Evolutionary conservation across 2,329 filamentous ascomycete genomes (phyloP).

Genomic region (Madurella mycetomatis): DNA sequence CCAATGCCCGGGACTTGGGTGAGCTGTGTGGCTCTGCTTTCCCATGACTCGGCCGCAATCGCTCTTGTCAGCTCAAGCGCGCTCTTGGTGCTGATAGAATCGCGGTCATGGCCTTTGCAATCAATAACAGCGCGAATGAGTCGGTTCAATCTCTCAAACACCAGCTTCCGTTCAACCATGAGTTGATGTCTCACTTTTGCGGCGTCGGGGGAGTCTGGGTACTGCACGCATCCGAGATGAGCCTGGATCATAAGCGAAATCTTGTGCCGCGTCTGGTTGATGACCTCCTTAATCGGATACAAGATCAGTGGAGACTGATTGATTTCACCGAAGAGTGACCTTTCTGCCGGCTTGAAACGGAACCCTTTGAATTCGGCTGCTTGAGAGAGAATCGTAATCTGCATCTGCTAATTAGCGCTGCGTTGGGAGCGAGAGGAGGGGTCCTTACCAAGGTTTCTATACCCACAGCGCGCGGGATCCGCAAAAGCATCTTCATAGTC

Average conservation of each 20-base stretch:
- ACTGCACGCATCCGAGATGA: constrained; percentile 63
- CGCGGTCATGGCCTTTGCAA: constrained; percentile 55
- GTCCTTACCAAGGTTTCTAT: constrained; percentile 63
- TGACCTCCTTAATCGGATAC: constrained; percentile 64
- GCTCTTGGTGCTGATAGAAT: constrained; percentile 63
- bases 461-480: constrained; percentile 55
- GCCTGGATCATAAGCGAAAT: constrained; percentile 73
- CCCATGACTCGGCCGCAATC: constrained; percentile 72
- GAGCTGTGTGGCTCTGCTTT: constrained; percentile 74
- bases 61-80: constrained; percentile 76
- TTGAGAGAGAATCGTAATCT: constrained; percentile 64
- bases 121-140: constrained; percentile 73
- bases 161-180: constrained; percentile 53
- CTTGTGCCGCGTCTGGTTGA: constrained; percentile 67
- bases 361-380: constrained; percentile 70
- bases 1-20: constrained; percentile 80
- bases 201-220: constrained; percentile 52
- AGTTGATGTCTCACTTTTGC: constrained; percentile 48
- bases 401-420: not conserved
- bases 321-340: constrained; percentile 63
- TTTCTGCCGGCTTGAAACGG: constrained; percentile 66
- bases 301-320: constrained; percentile 66
- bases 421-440: not conserved
- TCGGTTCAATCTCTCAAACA: constrained; percentile 66
- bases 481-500: constrained; percentile 70